These are phyloP conservation scores for Monilinia fructigena DNA, from an alignment of 2,329 filamentous ascomycete species.

Conservation along the genomic window DNA sequence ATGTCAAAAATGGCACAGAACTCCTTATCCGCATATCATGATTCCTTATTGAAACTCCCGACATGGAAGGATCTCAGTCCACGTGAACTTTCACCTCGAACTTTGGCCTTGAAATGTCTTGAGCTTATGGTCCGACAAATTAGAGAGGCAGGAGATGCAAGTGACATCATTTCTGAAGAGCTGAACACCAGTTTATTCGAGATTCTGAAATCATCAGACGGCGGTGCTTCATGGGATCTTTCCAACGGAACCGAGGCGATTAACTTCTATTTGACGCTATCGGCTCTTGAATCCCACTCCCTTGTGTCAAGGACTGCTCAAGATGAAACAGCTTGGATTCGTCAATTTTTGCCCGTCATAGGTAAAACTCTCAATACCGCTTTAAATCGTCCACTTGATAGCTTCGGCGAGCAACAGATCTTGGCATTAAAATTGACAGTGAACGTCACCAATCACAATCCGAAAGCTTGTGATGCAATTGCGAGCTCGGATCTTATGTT, in stretches of 20 bases:
- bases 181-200: slow-evolving; percentile 51
- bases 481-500: slow-evolving; percentile 57
- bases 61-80: slow-evolving; percentile 60
- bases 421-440: slow-evolving; percentile 65
- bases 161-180: slow-evolving; percentile 50
- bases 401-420: slow-evolving; percentile 41
- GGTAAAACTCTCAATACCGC: slow-evolving; percentile 47
- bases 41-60: slow-evolving; percentile 50
- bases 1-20: slow-evolving; percentile 64
- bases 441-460: slow-evolving; percentile 82
- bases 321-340: slow-evolving; percentile 48
- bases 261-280: slow-evolving; percentile 47
- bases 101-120: slow-evolving; percentile 62
- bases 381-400: slow-evolving; percentile 41
- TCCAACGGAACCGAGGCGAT: slow-evolving; percentile 33
- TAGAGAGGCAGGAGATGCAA: slow-evolving; percentile 48
- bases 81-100: slow-evolving; percentile 57
- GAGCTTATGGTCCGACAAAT: slow-evolving; percentile 56
- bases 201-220: slow-evolving; percentile 41
- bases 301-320: slow-evolving; percentile 49
- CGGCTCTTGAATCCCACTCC: slow-evolving; percentile 56
- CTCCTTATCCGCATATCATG: slow-evolving; percentile 55
- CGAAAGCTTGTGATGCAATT: slow-evolving; percentile 66
- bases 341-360: slow-evolving; percentile 52
- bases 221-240: slow-evolving; percentile 34